These are phyloP conservation scores for Monosporozyma solicola DNA, from an alignment of 805 yeast species.

Conservation along the genomic window DNA sequence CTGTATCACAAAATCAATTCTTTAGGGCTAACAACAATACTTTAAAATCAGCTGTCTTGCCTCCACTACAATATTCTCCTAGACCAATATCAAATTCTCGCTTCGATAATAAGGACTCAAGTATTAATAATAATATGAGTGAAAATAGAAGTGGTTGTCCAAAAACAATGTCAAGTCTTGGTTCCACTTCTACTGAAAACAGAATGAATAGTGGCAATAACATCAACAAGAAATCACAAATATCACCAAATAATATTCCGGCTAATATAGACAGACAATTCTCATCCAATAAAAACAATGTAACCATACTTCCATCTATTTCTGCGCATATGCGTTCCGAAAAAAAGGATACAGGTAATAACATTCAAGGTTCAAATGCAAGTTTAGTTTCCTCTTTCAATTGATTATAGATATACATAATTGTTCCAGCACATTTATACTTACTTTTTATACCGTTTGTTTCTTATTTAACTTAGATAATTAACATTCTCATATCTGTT, in stretches of 20 bases:
- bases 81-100: neutral
- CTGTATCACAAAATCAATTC: constrained; percentile 3
- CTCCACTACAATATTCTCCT: constrained; percentile 1
- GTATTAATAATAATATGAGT: neutral
- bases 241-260: neutral
- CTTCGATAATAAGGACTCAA: neutral
- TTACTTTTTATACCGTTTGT: neutral
- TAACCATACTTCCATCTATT: neutral
- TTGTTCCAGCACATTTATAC: neutral
- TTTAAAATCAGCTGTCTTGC: neutral
- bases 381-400: neutral
- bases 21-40: neutral
- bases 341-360: neutral
- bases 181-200: neutral
- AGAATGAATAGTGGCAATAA: neutral
- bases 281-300: neutral
- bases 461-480: neutral
- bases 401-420: neutral
- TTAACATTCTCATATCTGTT: neutral
- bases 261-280: neutral
- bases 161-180: neutral
- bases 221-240: neutral
- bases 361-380: neutral
- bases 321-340: neutral
- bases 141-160: neutral